These are phyloP conservation scores for Malassezia caprae DNA, from an alignment of 1,284 basidiomycete species.

Conservation along the genomic window DNA sequence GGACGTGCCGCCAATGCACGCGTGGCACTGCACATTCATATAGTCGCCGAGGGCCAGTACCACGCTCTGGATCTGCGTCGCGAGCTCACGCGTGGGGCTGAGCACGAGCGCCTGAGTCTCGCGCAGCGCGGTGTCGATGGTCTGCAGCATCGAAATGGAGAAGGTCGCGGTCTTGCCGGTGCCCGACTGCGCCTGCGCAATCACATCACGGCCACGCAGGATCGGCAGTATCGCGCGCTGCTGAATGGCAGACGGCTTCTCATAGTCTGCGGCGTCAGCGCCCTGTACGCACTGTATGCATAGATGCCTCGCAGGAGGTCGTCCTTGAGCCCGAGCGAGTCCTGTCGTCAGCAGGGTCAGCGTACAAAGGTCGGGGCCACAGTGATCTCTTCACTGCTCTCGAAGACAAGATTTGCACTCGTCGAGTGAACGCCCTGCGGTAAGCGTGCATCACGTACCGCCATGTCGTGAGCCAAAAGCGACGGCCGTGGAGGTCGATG, in stretches of 20 bases:
- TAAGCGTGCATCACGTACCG: constrained; percentile 8
- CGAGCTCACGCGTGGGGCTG: constrained; percentile 56
- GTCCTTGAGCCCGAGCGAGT: constrained; percentile 87
- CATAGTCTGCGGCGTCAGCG: constrained; percentile 28
- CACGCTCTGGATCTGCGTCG: constrained; percentile 94
- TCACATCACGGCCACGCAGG: constrained; percentile 70
- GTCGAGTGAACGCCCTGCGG: constrained; percentile 46
- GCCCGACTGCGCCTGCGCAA: constrained; percentile 96
- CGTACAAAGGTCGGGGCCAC: constrained; percentile 49
- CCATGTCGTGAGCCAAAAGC: constrained; percentile 5
- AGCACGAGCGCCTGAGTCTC: constrained; percentile 95
- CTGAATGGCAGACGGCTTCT: constrained; percentile 39
- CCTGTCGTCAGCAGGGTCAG: constrained; percentile 56
- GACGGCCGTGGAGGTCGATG: not conserved
- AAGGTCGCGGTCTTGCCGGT: constrained; percentile 99
- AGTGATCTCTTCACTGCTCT: constrained; percentile 89
- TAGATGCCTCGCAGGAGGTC: constrained; percentile 94
- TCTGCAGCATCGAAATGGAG: constrained; percentile 54
- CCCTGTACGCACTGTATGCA: constrained; percentile 75
- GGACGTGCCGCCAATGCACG: constrained; percentile 89
- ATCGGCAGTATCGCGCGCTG: constrained; percentile 42
- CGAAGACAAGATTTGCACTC: constrained; percentile 69
- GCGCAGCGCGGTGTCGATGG: constrained; percentile 86
- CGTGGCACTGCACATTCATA: constrained; percentile 98
- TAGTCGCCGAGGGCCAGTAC: constrained; percentile 94